Evolutionary conservation across 768 basidiomycete genomes (phyloP), one percentile per base, ranked within the genome.

Genomic region (Suillus sp.): DNA sequence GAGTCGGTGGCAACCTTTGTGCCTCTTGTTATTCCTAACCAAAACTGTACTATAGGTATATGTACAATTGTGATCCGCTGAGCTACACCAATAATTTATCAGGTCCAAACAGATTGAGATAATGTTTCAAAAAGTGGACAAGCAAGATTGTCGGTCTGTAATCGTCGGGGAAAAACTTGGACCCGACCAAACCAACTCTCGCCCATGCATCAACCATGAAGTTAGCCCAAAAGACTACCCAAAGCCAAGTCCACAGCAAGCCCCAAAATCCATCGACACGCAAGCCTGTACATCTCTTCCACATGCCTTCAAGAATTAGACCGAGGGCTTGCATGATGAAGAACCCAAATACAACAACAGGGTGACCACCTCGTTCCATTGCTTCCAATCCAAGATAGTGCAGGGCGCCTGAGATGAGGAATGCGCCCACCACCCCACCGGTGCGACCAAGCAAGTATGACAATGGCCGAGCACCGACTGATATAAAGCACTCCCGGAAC

Each of bases 301-400:
- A 90, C 10, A 70, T 60, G 25, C 72, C 67, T 71, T 91, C 89
- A 37, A 86, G 50, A 1, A 83, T 57, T 9, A 85, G 66, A 1
- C 86, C 86, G 1, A 86, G 67, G 13, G 82, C 87, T 65, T 83
- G 85, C 69, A 85, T 71, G 53, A 89, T 45, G 69, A 89, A 91
- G 70, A 84, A 88, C 1, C 81, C 83, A 1, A 75, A 72, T 7
- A 85, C 74, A 9, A 62, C 59, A 8, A 62, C 14, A 0, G 83
- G 79, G 45, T 89, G 83, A 1, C 77, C 74, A 20, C 85, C 87
- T 4, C 77, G 77, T 1, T 80, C 83, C 83, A 89, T 82, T 6
- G 84, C 85, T 79, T 82, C 88, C 59, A 85, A 62, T 14, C 84
- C 86, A 18, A 83, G 40, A 65, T 85, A 80, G 62, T 92, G 90